phyloP scores from a whole-genome alignment of 2,329 filamentous ascomycete genomes.

The Delphinella strobiligena region DNA sequence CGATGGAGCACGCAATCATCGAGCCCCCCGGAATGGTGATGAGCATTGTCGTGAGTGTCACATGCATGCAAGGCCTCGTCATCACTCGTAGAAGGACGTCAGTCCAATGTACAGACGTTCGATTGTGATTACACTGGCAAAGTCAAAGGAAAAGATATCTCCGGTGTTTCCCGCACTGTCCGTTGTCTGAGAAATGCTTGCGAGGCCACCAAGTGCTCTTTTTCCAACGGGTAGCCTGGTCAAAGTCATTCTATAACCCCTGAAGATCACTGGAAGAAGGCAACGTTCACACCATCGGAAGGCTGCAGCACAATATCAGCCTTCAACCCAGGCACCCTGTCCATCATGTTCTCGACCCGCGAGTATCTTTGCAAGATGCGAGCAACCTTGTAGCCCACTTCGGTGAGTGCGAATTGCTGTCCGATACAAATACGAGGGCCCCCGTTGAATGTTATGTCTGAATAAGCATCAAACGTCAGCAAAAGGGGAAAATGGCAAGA shows the following conservation, averaged over 20 bases:
- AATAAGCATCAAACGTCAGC: not conserved
- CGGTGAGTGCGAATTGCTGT: constrained; percentile 39
- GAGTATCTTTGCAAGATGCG: constrained; percentile 34
- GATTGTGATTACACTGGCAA: too few relatives aligned
- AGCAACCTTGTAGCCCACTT: constrained; percentile 37
- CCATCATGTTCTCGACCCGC: constrained; percentile 28
- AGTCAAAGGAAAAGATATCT: too few relatives aligned
- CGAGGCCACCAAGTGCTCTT: not conserved
- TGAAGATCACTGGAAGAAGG: constrained; percentile 16
- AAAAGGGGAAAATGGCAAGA: constrained; percentile 4
- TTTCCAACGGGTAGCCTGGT: too few relatives aligned
- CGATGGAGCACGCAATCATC: too few relatives aligned
- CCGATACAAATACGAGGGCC: constrained; percentile 39
- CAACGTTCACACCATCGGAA: constrained; percentile 26
- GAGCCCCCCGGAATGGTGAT: too few relatives aligned
- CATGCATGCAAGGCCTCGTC: too few relatives aligned
- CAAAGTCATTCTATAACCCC: not conserved
- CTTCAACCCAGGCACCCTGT: constrained; percentile 27
- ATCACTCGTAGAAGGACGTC: too few relatives aligned
- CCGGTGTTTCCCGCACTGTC: too few relatives aligned
- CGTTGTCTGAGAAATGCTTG: not conserved
- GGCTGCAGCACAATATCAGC: constrained; percentile 38
- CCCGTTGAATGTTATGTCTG: constrained; percentile 34
- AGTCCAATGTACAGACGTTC: too few relatives aligned
- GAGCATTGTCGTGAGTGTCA: too few relatives aligned